phyloP scores from a whole-genome alignment of 371 early-diverging fungal genomes.

The Mortierella sp. region DNA sequence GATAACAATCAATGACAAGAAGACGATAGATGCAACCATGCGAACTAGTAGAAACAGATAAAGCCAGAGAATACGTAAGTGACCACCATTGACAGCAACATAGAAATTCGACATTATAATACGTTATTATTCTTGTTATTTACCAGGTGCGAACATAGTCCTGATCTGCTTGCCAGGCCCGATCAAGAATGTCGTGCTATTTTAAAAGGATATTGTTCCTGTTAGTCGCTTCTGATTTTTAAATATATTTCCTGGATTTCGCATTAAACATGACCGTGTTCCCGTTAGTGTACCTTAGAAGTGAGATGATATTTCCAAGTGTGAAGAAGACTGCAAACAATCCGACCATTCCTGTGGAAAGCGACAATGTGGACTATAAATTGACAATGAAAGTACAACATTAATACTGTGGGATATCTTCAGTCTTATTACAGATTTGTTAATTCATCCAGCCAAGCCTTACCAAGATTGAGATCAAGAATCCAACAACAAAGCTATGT shows the following conservation, averaged over 20 bases:
- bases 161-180: slow-evolving; percentile 88
- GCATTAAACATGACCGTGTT: background rate
- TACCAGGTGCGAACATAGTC: slow-evolving; percentile 86
- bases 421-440: too few species aligned
- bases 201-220: background rate
- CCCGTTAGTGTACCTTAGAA: slow-evolving; percentile 69
- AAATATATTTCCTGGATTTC: too few species aligned
- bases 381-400: background rate
- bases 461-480: slow-evolving; percentile 82
- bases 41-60: slow-evolving; percentile 62
- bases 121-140: too few species aligned
- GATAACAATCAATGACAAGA: slow-evolving; percentile 65
- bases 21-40: slow-evolving; percentile 75
- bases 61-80: slow-evolving; percentile 13
- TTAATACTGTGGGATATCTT: background rate
- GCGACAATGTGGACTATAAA: slow-evolving; percentile 72
- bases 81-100: too few species aligned
- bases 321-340: slow-evolving; percentile 92
- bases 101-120: too few species aligned
- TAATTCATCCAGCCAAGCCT: slow-evolving; percentile 8
- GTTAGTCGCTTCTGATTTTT: background rate
- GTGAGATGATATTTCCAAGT: slow-evolving; percentile 88
- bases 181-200: slow-evolving; percentile 87
- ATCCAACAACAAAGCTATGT: slow-evolving; percentile 77
- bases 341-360: slow-evolving; percentile 68